phyloP scores from a whole-genome alignment of 2,329 filamentous ascomycete genomes.

The Pseudocercospora eumusae region DNA sequence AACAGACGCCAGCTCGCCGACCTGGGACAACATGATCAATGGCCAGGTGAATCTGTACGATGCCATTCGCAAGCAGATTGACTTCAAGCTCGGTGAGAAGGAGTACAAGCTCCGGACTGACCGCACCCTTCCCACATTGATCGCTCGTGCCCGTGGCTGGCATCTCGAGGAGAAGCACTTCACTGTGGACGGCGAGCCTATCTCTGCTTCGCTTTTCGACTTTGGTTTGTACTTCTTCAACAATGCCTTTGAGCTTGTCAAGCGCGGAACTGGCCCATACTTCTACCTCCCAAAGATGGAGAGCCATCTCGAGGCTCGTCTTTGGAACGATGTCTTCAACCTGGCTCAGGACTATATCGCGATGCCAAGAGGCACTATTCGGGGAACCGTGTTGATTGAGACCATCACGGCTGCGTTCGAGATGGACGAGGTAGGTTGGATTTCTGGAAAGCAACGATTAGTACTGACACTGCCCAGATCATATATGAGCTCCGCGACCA shows the following conservation, averaged over 20 bases:
- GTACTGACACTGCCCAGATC: conserved; percentile 56
- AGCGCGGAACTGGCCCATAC: conserved; percentile 85
- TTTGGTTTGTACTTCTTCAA: conserved; percentile 99
- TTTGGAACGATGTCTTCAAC: conserved; percentile 99
- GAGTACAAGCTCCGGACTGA: conserved; percentile 97
- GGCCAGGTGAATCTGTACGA: conserved; percentile 98
- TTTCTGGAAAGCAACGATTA: neutral
- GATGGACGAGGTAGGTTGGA: conserved; percentile 74
- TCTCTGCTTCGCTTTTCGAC: conserved; percentile 90
- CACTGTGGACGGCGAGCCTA: conserved; percentile 90
- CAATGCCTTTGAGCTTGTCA: conserved; percentile 87
- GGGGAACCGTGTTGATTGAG: conserved; percentile 94
- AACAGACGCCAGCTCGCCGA: conserved; percentile 87
- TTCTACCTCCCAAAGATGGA: conserved; percentile 98
- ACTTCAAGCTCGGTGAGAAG: conserved; percentile 94
- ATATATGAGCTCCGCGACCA: conserved; percentile 99
- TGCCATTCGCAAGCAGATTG: conserved; percentile 86
- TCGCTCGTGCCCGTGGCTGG: conserved; percentile 94
- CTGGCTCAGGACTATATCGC: conserved; percentile 89
- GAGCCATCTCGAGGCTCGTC: conserved; percentile 90
- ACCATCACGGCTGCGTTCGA: conserved; percentile 97
- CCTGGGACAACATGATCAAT: conserved; percentile 99
- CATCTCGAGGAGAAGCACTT: conserved; percentile 98
- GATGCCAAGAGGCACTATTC: conserved; percentile 86
- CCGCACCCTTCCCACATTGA: conserved; percentile 81